A percentile compares a stretch with the other conserved stretches of the same genome.
phyloP scores from a whole-genome alignment of 202 grass and related monocot species.

The Eragrostis tef region DNA sequence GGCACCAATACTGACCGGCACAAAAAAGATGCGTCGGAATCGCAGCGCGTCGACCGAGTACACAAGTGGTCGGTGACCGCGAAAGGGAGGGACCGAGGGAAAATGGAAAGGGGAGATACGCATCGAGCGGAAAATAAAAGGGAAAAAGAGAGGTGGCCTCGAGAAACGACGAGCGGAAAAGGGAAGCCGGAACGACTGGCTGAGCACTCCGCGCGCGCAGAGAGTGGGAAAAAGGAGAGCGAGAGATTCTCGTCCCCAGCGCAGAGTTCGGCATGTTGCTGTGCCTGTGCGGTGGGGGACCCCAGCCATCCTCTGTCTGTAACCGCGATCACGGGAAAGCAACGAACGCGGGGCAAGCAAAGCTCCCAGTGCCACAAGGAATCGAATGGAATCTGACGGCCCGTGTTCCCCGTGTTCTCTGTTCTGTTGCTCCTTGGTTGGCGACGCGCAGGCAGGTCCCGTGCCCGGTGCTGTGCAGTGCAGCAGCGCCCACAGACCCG shows the following conservation, averaged over 20 bases:
- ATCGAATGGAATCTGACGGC: constrained; percentile 22
- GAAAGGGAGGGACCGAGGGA: neutral
- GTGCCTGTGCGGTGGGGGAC: neutral
- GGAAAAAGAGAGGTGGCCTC: neutral
- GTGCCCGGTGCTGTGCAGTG: neutral
- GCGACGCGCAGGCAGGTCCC: neutral
- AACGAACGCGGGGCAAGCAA: too few relatives aligned
- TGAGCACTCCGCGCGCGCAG: constrained; percentile 30
- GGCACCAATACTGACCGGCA: too few relatives aligned
- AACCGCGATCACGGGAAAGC: constrained; percentile 39
- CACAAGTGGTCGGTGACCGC: constrained; percentile 45
- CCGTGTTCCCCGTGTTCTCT: too few relatives aligned
- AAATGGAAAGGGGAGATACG: constrained; percentile 11
- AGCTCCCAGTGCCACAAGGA: too few relatives aligned
- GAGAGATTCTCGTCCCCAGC: neutral
- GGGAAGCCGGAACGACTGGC: constrained; percentile 54
- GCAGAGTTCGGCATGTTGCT: neutral
- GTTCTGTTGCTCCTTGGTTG: neutral
- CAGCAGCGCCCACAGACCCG: neutral
- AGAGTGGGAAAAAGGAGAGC: too few relatives aligned
- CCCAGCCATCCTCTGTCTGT: neutral
- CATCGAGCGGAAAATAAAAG: neutral
- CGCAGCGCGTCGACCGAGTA: neutral
- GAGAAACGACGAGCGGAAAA: neutral
- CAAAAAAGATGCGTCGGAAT: neutral